Evolutionary conservation across 2,329 filamentous ascomycete genomes (phyloP).

Genomic region (Stemphylium vesicarium): DNA sequence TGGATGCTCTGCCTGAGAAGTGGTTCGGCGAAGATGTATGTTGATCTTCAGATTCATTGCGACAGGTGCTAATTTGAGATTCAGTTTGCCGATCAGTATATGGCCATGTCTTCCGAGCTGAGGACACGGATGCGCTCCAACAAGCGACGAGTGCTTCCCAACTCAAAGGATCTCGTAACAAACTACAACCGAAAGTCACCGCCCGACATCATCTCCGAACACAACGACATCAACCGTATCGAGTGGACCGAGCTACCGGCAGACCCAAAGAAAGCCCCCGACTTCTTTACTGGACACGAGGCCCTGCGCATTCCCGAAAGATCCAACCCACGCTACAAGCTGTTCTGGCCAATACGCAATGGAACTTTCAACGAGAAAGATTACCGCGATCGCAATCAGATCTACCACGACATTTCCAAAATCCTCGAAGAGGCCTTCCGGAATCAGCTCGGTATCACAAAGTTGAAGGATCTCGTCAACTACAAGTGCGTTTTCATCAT

Average conservation of each 20-base stretch:
- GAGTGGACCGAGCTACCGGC: conserved; percentile 88
- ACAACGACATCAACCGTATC: conserved; percentile 92
- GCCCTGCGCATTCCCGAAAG: conserved; percentile 88
- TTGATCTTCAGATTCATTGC: not conserved
- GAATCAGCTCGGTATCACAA: conserved; percentile 78
- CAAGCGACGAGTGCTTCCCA: conserved; percentile 94
- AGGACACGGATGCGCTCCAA: conserved; percentile 90
- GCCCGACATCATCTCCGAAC: conserved; percentile 86
- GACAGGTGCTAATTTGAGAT: conserved; percentile 7
- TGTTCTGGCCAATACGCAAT: conserved; percentile 88
- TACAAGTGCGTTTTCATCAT: conserved; percentile 98
- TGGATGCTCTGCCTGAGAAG: conserved; percentile 70
- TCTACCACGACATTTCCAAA: conserved; percentile 86
- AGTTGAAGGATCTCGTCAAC: conserved; percentile 81
- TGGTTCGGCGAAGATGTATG: conserved; percentile 83
- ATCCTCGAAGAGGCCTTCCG: conserved; percentile 87
- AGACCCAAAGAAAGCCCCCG: conserved; percentile 66
- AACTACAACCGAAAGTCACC: conserved; percentile 90
- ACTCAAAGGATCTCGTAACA: conserved; percentile 92
- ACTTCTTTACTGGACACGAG: conserved; percentile 80
- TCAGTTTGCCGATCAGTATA: conserved; percentile 68
- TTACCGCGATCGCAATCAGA: conserved; percentile 77
- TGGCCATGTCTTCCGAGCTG: conserved; percentile 82
- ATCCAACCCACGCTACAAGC: conserved; percentile 85
- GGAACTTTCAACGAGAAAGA: conserved; percentile 92